Percentiles rank a stretch among this genome's conserved stretches.
phyloP scores from a whole-genome alignment of 2,329 filamentous ascomycete species.

The Penicillium sp. region DNA sequence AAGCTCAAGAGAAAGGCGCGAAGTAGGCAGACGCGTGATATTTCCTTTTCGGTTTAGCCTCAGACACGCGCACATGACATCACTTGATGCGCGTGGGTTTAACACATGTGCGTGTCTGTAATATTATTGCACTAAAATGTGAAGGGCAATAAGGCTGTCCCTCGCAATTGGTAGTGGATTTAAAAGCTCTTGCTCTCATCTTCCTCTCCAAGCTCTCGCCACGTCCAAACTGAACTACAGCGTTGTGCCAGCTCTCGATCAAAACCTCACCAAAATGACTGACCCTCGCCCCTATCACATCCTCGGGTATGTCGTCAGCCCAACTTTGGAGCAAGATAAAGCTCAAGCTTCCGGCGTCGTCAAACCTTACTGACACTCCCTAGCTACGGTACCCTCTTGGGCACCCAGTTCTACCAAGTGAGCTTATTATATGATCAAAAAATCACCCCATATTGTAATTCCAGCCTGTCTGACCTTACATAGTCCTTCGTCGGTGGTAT shows the following conservation, averaged over 20 bases:
- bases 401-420: constrained; percentile 82
- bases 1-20: constrained; percentile 9
- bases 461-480: not conserved
- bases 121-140: rapidly evolving
- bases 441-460: not conserved
- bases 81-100: constrained; percentile 18
- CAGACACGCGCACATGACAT: constrained; percentile 44
- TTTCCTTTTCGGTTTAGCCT: constrained; percentile 35
- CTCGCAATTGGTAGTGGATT: not conserved
- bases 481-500: constrained; percentile 73
- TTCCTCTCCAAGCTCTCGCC: constrained; percentile 1
- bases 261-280: constrained; percentile 21
- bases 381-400: constrained; percentile 85
- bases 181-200: constrained; percentile 1
- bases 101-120: constrained; percentile 11
- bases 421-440: constrained; percentile 15
- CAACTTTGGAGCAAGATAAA: not conserved
- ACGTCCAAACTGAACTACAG: constrained; percentile 4
- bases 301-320: constrained; percentile 25
- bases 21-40: constrained; percentile 46
- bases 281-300: constrained; percentile 38
- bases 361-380: constrained; percentile 7
- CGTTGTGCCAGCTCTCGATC: not conserved
- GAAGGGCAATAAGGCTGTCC: constrained; percentile 8
- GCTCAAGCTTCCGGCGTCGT: not conserved